Conservation (phyloP, 441 rosid genomes). For the Gossypium gossypioides region DNA sequence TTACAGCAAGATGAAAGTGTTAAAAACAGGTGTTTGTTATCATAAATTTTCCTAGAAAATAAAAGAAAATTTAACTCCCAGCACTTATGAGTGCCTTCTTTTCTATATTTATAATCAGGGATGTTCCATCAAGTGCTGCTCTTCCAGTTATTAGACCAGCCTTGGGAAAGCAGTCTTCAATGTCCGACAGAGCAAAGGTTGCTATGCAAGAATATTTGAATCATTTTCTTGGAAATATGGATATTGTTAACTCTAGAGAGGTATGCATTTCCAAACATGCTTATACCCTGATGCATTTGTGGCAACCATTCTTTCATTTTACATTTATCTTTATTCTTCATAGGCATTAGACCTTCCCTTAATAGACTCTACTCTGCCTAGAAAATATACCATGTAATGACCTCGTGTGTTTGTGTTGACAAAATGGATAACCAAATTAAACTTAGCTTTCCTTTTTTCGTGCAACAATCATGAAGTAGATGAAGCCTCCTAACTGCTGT, state of each 20-base stretch:
- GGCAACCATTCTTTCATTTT: not conserved
- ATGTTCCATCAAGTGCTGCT: constrained; percentile 98
- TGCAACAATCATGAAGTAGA: not conserved
- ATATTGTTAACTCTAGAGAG: constrained; percentile 93
- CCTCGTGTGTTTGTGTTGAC: not conserved
- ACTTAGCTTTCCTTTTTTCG: not conserved
- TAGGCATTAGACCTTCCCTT: not conserved
- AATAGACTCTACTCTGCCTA: not conserved
- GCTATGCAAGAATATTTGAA: constrained; percentile 96
- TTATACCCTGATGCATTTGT: not conserved
- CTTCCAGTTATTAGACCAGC: constrained; percentile 88
- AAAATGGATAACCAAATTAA: not conserved
- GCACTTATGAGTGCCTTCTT: constrained; percentile 30
- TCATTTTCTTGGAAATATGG: constrained; percentile 88
- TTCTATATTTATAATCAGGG: constrained; percentile 41
- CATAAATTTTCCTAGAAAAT: not conserved
- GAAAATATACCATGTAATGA: not conserved
- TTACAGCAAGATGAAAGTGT: constrained; percentile 68
- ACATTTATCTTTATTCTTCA: not conserved
- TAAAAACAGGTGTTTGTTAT: constrained; percentile 58
- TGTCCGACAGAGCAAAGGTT: constrained; percentile 81
- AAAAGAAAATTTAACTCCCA: not conserved
- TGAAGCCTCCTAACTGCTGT: not conserved
- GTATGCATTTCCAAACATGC: constrained; percentile 26
- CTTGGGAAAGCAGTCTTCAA: constrained; percentile 82